Conservation (phyloP, 1,284 basidiomycete species). For the Heimioporus punctisporus region DNA sequence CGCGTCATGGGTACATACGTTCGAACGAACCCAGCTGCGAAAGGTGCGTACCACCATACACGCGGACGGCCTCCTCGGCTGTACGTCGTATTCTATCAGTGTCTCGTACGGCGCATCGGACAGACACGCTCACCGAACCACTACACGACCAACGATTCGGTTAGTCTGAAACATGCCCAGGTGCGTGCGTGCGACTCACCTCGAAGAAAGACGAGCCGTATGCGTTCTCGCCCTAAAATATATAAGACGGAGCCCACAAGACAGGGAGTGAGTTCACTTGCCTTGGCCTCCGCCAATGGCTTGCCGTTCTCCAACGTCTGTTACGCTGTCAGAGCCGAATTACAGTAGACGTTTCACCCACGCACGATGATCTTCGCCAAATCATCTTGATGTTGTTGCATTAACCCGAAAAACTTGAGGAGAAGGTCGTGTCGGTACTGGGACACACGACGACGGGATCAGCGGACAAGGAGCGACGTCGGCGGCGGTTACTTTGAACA, state of each 20-base stretch:
- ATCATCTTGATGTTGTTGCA: conserved; percentile 83
- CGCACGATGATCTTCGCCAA: conserved; percentile 79
- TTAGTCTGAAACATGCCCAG: conserved; percentile 6
- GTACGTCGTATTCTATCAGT: conserved; percentile 3
- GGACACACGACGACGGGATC: too few relatives aligned
- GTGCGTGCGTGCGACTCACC: conserved; percentile 42
- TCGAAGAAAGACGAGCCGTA: conserved; percentile 89
- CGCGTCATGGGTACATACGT: conserved; percentile 2
- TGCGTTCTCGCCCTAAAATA: conserved; percentile 65
- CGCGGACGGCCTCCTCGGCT: conserved; percentile 90
- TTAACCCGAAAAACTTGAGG: conserved; percentile 70
- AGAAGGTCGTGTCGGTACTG: conserved; percentile 82
- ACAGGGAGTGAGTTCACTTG: conserved; percentile 23
- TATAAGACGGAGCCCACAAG: neutral
- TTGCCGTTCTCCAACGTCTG: conserved; percentile 96
- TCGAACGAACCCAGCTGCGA: neutral
- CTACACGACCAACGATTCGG: conserved; percentile 35
- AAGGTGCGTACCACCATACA: conserved; percentile 66
- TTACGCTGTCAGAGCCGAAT: conserved; percentile 14
- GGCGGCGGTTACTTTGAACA: too few relatives aligned
- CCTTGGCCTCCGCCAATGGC: conserved; percentile 80
- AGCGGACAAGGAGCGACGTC: too few relatives aligned
- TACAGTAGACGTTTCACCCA: conserved; percentile 13
- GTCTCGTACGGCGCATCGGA: neutral
- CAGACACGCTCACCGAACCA: conserved; percentile 67